Base-by-base conservation (phyloP, 202 grass and related monocot genomes). In the Carex sylvatica region DNA sequence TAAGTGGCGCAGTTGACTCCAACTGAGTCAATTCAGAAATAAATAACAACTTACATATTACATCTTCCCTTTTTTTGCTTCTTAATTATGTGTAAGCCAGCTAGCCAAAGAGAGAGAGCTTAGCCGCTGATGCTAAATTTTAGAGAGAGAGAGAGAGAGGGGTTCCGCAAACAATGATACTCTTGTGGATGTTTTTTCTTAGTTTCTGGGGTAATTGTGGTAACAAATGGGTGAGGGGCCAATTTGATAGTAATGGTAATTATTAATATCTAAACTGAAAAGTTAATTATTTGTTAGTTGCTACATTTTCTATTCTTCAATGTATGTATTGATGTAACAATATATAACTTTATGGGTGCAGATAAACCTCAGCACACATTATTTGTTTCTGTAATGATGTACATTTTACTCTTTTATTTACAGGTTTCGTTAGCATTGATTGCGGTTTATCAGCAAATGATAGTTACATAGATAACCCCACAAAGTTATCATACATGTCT, bases 361-460 rank as follows among this genome's bases (percentile, higher is more conserved):
- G 30, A 67, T n/a, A 38, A 67, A 67, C 14, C 33, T 35, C 68
- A 22, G 38, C 20, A 60, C 20, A 60, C 15, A 49, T 53, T 6
- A 30, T 58, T 60, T 44, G 13, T 63, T 42, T 80, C 38, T 80
- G 15, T 80, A 80, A 80, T 61, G 19, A 46, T 12, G 5, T 19
- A 33, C 4, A 31, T 75, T 46, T n/a, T 12, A 2, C 30, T 38
- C 42, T 65, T 80, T 80, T 46, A n/a, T 14, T 15, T 30, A 40
- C 65, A 95, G 93, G 91, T 65, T 97, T 91, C 85, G 84, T 97
- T 54, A 93, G 30, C 78, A 90, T 97, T 46, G 93, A 93, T 61
- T 97, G 91, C 3, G 93, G 93, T 20, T 63, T 91, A 4, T 35
- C 87, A 1, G 79, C 28, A 31, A 73, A 86, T 22, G 59, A 33